Base-by-base conservation (phyloP, 2,329 filamentous ascomycete species). In the Aspergillus sp. region DNA sequence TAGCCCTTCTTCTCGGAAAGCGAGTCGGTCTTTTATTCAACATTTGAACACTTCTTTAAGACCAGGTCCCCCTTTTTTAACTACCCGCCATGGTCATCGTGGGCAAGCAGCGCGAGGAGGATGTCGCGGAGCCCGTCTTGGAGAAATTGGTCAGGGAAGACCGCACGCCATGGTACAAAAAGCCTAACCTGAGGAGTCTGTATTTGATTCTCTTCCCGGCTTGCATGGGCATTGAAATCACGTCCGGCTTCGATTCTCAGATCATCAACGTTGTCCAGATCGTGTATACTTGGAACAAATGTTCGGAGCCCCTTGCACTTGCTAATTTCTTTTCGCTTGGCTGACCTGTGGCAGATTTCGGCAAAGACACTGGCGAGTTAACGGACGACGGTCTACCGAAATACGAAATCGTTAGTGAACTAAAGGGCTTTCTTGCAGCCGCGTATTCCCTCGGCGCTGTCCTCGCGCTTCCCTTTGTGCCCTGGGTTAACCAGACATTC, bases 191-290 rank as follows among this genome's bases (percentile, higher is more conserved):
- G 40, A 77, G 84, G 53, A 67, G 66, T 17, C 75, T 87, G 39
- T 87, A 87, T 65, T 67, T 86, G 6, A 71, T 84, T 58, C 77
- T 87, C 50, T 82, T 87, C 57, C 82, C 83, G 21, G 83, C 82
- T 44, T 85, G 82, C 68, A 83, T 86, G 74, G 84, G 84, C 47
- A 84, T 87, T 57, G 85, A 87, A 72, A 84, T 84, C 65, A 86
- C 83, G 0, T 84, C 82, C 4, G 83, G 84, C 0, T 86, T 85
- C 63, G 84, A 85, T 64, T 81, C 78, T 3, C 81, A 77, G 27
- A 78, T 82, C 68, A 79, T 78, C 65, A 78, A 77, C 61, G 76
- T 74, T 0, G 66, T 79, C 1, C 76, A 79, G 56, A 75, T 78
- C 57, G 69, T 74, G 21, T 65, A 67, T 40, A 63, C 68, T 5